Evolutionary conservation across 2,329 filamentous ascomycete species (phyloP), one percentile per base, ranked within the genome.

Genomic region (Alternaria gansuensis): DNA sequence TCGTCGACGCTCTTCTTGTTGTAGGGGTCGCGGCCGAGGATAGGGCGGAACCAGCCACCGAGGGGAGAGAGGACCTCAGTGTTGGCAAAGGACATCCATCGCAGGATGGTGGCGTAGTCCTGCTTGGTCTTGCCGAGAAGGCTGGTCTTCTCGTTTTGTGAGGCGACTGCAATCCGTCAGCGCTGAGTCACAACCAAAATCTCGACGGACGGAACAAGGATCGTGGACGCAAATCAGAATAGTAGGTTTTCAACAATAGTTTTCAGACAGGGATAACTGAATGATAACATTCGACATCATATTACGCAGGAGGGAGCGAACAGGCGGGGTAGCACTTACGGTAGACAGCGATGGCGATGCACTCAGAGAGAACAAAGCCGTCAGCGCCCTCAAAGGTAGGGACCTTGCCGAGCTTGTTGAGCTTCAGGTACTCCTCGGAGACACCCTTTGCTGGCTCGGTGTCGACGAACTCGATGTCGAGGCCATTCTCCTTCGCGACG

Each of bases 111-210:
- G 74, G 95, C 95, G 82, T 98, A 93, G 88, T 99, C 95, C 86
- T 99, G 94, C 90, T 99, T 99, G 84, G 93, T 99, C 90, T 98
- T 98, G 79, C 95, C 95, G 75, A 99, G 89, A 70, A 99, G 93
- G 72, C 93, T 96, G 75, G 95, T 99, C 90, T 98, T 98, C 90
- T 98, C 95, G 82, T 99, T 99, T 85, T 99, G 95, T 74, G 95
- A 98, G 76, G 95, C 93, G 80, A 99, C 95, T 98, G 77, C 36
- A 46, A 14, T 41, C 29, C 33, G 71, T 71, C 69, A 75, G 59
- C 48, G 66, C 52, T 71, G 70, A 73, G 70, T 77, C 71, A 68
- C 63, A 45, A 55, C 48, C 51, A 48, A 53, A 57, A 54, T 65
- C 61, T 63, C 61, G 65, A 45, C 46, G 43, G 61, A 62, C 45